These are phyloP conservation scores for Acer campestre DNA, from an alignment of 345 rosid genomes.

Conservation along the genomic window DNA sequence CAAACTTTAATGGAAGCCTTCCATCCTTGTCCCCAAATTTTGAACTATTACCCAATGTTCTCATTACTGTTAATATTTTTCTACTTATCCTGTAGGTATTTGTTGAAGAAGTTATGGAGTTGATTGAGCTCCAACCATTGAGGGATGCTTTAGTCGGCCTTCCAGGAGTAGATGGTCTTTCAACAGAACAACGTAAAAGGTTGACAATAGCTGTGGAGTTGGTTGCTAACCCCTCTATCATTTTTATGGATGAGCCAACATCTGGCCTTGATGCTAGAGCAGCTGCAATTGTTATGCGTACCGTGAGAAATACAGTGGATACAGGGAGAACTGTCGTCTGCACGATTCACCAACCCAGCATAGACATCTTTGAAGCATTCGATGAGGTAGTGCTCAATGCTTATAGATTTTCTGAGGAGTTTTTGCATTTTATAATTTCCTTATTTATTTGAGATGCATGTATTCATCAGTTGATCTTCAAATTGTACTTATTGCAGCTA, in stretches of 20 bases:
- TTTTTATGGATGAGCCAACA: slow-evolving; percentile 97
- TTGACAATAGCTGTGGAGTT: slow-evolving; percentile 96
- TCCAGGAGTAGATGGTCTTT: slow-evolving; percentile 82
- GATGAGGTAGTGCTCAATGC: slow-evolving; percentile 66
- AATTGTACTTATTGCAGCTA: slow-evolving; percentile 47
- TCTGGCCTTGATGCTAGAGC: slow-evolving; percentile 98
- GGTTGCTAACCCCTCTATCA: slow-evolving; percentile 90
- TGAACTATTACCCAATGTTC: not conserved
- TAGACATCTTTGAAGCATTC: slow-evolving; percentile 91
- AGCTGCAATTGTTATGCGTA: slow-evolving; percentile 95
- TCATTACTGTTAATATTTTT: not conserved
- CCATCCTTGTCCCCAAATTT: not conserved
- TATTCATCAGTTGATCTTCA: not conserved
- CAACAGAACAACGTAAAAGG: slow-evolving; percentile 92
- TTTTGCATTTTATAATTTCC: not conserved
- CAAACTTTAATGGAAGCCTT: not conserved
- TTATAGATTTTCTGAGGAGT: not conserved
- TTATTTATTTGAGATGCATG: not conserved
- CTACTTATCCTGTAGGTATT: slow-evolving; percentile 52
- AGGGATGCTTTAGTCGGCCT: slow-evolving; percentile 82
- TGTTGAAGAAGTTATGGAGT: slow-evolving; percentile 92
- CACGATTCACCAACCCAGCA: slow-evolving; percentile 97
- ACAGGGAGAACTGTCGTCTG: slow-evolving; percentile 95
- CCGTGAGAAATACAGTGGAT: slow-evolving; percentile 90
- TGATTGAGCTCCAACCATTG: slow-evolving; percentile 76